Evolutionary conservation across 1,139 yeast species (phyloP).

Genomic region (Magnusiomyces paraingens): DNA sequence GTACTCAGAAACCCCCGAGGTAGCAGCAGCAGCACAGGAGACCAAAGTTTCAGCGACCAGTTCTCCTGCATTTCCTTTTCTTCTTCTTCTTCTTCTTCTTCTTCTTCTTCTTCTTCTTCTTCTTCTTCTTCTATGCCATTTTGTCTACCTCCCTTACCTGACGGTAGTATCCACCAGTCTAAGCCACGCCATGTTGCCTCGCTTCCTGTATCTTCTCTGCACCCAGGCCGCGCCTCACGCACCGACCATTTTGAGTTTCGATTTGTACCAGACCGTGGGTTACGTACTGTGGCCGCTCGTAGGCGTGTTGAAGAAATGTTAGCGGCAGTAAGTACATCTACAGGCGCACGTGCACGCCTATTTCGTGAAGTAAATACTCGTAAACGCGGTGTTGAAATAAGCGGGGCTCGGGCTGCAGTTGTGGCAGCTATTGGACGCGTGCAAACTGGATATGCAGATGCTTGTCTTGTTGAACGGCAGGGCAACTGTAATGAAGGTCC

Average conservation of each 20-base stretch:
- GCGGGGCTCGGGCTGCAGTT: background rate
- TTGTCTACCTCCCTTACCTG: background rate
- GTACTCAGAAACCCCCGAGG: too few relatives aligned
- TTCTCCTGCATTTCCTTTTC: too few relatives aligned
- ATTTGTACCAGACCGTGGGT: background rate
- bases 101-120: too few relatives aligned
- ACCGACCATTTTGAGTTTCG: background rate
- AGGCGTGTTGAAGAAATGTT: background rate
- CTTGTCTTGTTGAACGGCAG: background rate
- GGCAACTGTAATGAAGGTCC: too few relatives aligned
- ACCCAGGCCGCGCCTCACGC: too few relatives aligned
- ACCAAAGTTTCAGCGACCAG: too few relatives aligned
- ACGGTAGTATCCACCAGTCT: background rate
- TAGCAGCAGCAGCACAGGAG: too few relatives aligned
- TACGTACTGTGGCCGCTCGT: background rate
- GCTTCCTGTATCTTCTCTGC: too few relatives aligned
- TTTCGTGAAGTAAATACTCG: background rate
- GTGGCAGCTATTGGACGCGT: background rate
- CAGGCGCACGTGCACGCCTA: background rate
- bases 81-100: too few relatives aligned
- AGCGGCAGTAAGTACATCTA: background rate
- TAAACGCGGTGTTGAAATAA: background rate
- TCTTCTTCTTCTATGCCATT: too few relatives aligned
- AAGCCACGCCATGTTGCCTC: background rate
- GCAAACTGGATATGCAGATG: background rate